Conservation (phyloP, 768 basidiomycete genomes). For the Trametes villosa region DNA sequence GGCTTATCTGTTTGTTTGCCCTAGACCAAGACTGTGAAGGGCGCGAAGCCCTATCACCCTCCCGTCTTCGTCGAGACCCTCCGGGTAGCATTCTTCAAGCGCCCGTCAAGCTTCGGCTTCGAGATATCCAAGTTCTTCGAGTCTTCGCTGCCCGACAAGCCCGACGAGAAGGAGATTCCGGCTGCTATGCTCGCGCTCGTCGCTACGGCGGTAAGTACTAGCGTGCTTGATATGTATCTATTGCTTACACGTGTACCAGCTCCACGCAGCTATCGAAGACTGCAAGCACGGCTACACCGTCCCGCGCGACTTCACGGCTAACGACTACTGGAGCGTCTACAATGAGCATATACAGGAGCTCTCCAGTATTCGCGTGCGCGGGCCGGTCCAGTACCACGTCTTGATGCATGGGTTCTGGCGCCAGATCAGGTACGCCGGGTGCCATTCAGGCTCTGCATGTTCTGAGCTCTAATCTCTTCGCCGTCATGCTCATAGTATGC, state of each 20-base stretch:
- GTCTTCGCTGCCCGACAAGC: background rate
- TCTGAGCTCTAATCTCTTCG: background rate
- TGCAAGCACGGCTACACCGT: background rate
- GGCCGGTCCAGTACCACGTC: background rate
- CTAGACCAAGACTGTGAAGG: background rate
- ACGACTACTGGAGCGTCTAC: background rate
- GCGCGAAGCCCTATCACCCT: background rate
- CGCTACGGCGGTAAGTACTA: background rate
- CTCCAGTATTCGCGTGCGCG: background rate
- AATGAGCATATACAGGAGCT: background rate
- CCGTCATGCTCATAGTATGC: background rate
- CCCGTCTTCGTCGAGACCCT: background rate
- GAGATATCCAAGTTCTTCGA: background rate
- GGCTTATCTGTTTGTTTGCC: background rate
- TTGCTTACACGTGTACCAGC: background rate
- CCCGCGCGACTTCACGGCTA: background rate
- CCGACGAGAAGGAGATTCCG: slow-evolving; percentile 15
- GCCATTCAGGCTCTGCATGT: background rate
- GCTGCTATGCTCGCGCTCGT: slow-evolving; percentile 2
- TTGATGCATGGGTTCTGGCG: background rate
- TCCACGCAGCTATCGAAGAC: background rate
- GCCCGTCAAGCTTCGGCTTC: background rate
- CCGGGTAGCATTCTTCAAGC: background rate
- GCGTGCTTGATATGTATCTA: background rate
- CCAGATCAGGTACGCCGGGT: background rate